phyloP scores from a whole-genome alignment of 352 stramenopile species.

The Phytophthora sojae region DNA sequence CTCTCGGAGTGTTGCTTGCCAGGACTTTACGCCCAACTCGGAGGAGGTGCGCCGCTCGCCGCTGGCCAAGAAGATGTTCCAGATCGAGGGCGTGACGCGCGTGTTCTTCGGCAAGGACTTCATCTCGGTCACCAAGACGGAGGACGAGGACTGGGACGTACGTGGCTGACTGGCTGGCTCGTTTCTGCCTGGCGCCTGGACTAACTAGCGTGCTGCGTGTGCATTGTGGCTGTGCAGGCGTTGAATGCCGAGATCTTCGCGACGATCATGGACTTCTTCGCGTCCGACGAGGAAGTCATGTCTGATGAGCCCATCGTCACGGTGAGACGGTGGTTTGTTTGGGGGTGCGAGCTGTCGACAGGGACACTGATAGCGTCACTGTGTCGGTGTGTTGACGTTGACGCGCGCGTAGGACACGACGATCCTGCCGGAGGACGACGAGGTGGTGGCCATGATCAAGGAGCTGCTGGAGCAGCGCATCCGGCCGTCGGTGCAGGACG shows the following conservation, averaged over 20 bases:
- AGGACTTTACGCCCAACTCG: constrained; percentile 88
- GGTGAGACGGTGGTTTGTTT: constrained; percentile 34
- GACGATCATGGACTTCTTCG: constrained; percentile 99
- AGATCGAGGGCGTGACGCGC: constrained; percentile 95
- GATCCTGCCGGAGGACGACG: constrained; percentile 97
- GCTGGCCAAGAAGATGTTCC: constrained; percentile 96
- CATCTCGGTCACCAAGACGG: constrained; percentile 97
- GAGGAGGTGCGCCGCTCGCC: constrained; percentile 92
- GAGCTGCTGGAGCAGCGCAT: constrained; percentile 99
- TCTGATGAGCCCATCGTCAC: constrained; percentile 88
- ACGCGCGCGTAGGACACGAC: constrained; percentile 74
- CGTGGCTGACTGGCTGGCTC: constrained; percentile 40
- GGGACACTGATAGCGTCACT: background rate
- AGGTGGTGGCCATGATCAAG: constrained; percentile 99
- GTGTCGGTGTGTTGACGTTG: background rate
- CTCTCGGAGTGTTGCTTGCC: background rate
- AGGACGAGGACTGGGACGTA: constrained; percentile 95
- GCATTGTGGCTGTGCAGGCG: constrained; percentile 42
- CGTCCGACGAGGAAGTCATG: constrained; percentile 88
- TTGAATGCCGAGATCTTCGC: constrained; percentile 95
- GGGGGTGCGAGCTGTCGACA: background rate
- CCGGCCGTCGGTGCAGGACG: constrained; percentile 98
- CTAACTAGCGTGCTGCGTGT: background rate
- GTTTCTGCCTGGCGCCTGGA: background rate
- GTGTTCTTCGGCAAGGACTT: constrained; percentile 99